Conservation (phyloP, 768 basidiomycete genomes). For the Sistotremastrum niveocremeum region DNA sequence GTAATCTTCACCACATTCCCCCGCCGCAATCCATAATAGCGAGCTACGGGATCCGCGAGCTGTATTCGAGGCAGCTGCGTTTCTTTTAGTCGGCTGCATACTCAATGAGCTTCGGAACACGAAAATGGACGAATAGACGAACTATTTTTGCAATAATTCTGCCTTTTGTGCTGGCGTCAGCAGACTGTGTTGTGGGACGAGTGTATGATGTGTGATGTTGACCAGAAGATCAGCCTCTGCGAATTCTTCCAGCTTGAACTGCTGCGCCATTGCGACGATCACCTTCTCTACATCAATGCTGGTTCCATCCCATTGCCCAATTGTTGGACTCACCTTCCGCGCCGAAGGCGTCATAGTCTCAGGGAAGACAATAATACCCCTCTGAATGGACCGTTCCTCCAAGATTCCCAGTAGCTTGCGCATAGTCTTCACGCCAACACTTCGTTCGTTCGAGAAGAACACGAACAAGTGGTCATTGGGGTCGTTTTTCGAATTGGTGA, state of each 20-base stretch:
- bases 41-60: conserved; percentile 91
- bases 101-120: conserved; percentile 3
- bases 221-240: conserved; percentile 93
- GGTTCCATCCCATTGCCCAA: too few relatives aligned
- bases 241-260: conserved; percentile 89
- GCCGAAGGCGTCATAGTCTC: conserved; percentile 96
- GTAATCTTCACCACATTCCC: conserved; percentile 99
- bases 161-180: conserved; percentile 79
- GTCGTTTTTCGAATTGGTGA: conserved; percentile 58
- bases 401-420: conserved; percentile 82
- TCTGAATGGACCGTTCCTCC: conserved; percentile 80
- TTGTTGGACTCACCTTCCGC: conserved; percentile 51
- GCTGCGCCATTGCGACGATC: conserved; percentile 75
- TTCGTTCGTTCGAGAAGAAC: conserved; percentile 91
- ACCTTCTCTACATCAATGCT: conserved; percentile 36
- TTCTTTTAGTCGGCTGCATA: conserved; percentile 80
- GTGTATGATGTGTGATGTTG: conserved; percentile 91
- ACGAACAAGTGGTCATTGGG: conserved; percentile 75
- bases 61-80: conserved; percentile 97
- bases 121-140: conserved; percentile 21
- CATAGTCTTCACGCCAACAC: conserved; percentile 96
- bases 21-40: conserved; percentile 90
- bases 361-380: conserved; percentile 91
- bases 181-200: conserved; percentile 89
- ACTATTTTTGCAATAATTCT: conserved; percentile 85